These are phyloP conservation scores for Podospora conica DNA, from an alignment of 495 filamentous ascomycete species.

Conservation along the genomic window DNA sequence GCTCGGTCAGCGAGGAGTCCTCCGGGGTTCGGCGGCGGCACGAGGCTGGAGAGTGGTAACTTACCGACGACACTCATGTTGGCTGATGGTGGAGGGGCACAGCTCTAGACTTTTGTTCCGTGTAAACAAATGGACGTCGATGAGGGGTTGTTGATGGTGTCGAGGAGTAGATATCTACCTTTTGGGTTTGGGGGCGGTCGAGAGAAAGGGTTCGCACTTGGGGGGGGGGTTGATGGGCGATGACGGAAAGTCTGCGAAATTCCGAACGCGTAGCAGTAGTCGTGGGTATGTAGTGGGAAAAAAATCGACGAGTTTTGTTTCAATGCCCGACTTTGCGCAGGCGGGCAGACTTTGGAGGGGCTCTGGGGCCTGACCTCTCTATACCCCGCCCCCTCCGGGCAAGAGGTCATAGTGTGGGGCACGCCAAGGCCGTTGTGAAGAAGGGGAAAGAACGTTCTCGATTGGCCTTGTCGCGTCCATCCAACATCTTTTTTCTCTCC, in stretches of 20 bases:
- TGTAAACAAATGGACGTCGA: constrained; percentile 25
- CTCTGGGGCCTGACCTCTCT: neutral
- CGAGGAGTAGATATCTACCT: neutral
- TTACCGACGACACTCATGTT: constrained; percentile 48
- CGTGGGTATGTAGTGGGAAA: constrained; percentile 16
- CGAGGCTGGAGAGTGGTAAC: constrained; percentile 1
- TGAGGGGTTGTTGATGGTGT: neutral
- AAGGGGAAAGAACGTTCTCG: constrained; percentile 29
- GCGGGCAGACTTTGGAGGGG: constrained; percentile 9
- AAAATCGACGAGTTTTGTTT: constrained; percentile 17
- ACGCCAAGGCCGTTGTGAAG: constrained; percentile 20
- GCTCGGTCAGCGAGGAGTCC: constrained; percentile 1
- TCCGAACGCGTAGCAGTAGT: constrained; percentile 4
- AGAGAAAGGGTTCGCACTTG: neutral
- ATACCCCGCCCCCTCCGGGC: constrained; percentile 26
- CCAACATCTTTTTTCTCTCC: neutral
- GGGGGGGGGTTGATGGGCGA: neutral
- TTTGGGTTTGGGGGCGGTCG: neutral
- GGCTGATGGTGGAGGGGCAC: constrained; percentile 24
- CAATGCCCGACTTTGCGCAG: constrained; percentile 17
- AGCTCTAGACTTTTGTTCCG: constrained; percentile 9
- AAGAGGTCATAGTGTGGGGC: neutral
- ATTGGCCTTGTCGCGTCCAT: constrained; percentile 8
- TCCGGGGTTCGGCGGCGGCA: neutral
- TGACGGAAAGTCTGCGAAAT: constrained; percentile 3